Base-by-base conservation (phyloP, 441 rosid genomes). In the Pelargonium myrrhifolium region DNA sequence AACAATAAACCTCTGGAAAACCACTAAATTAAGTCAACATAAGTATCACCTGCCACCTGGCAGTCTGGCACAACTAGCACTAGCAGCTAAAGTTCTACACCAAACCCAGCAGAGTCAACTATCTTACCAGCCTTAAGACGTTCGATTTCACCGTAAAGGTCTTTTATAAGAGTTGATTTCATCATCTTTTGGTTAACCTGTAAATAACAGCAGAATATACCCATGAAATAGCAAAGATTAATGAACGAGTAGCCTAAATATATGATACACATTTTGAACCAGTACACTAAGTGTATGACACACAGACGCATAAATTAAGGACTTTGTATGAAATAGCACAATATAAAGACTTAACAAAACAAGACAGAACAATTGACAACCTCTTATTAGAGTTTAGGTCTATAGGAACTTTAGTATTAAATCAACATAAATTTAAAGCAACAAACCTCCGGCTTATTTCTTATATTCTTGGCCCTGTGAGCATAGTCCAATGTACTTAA, bases 131-230 rank as follows among this genome's bases (percentile, higher is more conserved):
- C 14, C 55, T 47, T 47, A 5, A 47, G 55, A 47, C 55, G 55
- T 47, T 47, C 55, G n/a, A 47, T 47, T 47, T 47, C 55, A 47
- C 55, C 55, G n/a, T 47, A 47, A 1, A 47, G 55, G 55, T 47
- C 55, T 14, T 47, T 47, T 12, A 47, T 47, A 47, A 47, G 55
- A 47, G 55, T 47, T 60, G 77, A 18, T 66, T 94, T 94, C 99
- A 94, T 92, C 98, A 94, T 89, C 92, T 94, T 94, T 76, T 94
- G 99, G 77, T 94, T 94, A 79, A 94, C 82, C 99, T 94, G 90
- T 71, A 14, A 47, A 14, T 12, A 4, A 10, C 14, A 47, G 0
- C 10, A 45, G 12, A 8, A 8, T 11, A 11, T 3, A 15, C 14
- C 5, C 15, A 47, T 40, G 1, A 40, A 24, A 24, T 24, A 24